A percentile compares a stretch with the other conserved stretches of the same genome.
Conservation (phyloP, 164 flowering plant species). For the Magnolia changhungtana region DNA sequence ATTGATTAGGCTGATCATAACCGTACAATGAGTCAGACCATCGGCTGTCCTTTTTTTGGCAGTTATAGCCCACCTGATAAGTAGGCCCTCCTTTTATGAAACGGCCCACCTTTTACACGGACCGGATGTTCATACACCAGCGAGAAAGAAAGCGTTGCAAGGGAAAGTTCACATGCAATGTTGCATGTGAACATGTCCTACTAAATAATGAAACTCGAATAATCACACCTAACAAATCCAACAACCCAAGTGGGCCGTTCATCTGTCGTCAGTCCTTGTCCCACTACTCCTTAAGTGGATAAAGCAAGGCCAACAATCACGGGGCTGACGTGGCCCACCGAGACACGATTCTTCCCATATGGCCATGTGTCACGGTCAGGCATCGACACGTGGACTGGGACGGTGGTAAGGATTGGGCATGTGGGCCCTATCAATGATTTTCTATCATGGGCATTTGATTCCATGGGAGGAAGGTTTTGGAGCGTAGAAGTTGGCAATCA, state of each 20-base stretch:
- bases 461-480: slow-evolving; percentile 35
- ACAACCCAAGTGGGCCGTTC: slow-evolving; percentile 5
- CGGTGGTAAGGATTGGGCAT: slow-evolving; percentile 8
- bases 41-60: no score
- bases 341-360: neutral
- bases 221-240: neutral
- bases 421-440: slow-evolving; percentile 52
- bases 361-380: neutral
- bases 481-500: slow-evolving; percentile 44
- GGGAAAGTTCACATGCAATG: no score
- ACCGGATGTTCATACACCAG: no score
- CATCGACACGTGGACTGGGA: slow-evolving; percentile 1
- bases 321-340: slow-evolving; percentile 1
- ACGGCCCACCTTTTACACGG: no score
- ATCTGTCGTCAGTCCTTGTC: neutral
- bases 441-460: slow-evolving; percentile 53
- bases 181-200: no score
- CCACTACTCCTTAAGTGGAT: slow-evolving; percentile 2
- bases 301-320: slow-evolving; percentile 1
- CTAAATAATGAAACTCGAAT: neutral
- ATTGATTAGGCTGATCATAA: no score
- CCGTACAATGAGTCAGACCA: no score
- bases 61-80: no score
- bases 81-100: no score
- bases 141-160: no score